phyloP scores from a whole-genome alignment of 176 grass and related monocot genomes.

The Pharus latifolius region DNA sequence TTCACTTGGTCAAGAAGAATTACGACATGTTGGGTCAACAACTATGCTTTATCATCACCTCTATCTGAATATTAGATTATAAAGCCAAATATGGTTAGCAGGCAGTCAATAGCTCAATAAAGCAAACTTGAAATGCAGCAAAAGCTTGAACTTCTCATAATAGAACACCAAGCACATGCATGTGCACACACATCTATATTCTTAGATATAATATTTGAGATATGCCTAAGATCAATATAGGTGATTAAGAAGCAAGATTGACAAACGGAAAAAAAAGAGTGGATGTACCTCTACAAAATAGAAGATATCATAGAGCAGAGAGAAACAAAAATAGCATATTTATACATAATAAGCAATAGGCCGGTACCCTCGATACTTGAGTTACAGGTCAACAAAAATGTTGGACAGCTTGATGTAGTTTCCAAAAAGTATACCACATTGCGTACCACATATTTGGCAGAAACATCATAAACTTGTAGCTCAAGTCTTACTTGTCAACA shows the following conservation, averaged over 20 bases:
- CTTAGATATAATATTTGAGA: too few relatives aligned
- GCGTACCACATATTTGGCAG: neutral
- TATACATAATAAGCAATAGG: neutral
- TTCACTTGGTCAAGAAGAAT: conserved; percentile 7
- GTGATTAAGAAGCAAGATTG: neutral
- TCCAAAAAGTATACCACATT: neutral
- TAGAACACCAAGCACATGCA: neutral
- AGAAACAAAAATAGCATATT: neutral
- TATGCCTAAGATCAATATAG: neutral
- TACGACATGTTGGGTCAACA: conserved; percentile 2
- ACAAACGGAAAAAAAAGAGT: neutral
- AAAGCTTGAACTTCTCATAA: neutral
- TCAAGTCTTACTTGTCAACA: neutral
- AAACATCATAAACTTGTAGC: neutral
- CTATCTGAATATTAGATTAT: conserved; percentile 22
- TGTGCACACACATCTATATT: too few relatives aligned
- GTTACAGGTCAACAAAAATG: neutral
- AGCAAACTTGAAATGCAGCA: neutral
- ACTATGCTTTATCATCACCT: conserved; percentile 28
- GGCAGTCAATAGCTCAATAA: neutral
- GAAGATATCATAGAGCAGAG: neutral
- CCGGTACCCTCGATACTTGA: neutral
- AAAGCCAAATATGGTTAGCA: conserved; percentile 14
- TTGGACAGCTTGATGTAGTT: neutral
- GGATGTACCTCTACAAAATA: neutral